These are phyloP conservation scores for Yamadazyma diddensiae DNA, from an alignment of 1,139 yeast species.

Conservation along the genomic window DNA sequence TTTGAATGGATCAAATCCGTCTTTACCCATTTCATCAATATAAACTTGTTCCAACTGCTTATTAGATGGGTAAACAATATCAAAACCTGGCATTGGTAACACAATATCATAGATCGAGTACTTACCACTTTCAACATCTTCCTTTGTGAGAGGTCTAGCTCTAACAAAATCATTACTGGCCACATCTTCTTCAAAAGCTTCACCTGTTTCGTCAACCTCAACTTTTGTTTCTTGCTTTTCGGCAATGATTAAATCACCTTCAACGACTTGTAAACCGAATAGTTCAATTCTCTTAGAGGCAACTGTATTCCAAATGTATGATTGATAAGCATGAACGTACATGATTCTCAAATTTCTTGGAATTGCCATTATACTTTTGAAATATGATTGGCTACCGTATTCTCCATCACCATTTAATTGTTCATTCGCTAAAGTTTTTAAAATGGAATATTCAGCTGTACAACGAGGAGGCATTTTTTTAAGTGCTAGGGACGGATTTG, in stretches of 20 bases:
- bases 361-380: slow-evolving; percentile 82
- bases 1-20: slow-evolving; percentile 76
- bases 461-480: slow-evolving; percentile 82
- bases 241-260: slow-evolving; percentile 77
- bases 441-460: slow-evolving; percentile 76
- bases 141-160: slow-evolving; percentile 70
- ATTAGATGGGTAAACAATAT: slow-evolving; percentile 76
- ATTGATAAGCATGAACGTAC: slow-evolving; percentile 97
- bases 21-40: slow-evolving; percentile 70
- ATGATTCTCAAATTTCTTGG: slow-evolving; percentile 90
- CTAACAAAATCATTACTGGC: slow-evolving; percentile 51
- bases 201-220: slow-evolving; percentile 41
- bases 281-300: slow-evolving; percentile 74
- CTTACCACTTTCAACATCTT: slow-evolving; percentile 59
- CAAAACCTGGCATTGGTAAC: slow-evolving; percentile 93
- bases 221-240: slow-evolving; percentile 16
- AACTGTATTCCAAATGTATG: slow-evolving; percentile 89
- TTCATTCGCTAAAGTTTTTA: slow-evolving; percentile 52
- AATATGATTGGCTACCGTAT: slow-evolving; percentile 52
- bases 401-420: slow-evolving; percentile 45
- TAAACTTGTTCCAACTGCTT: slow-evolving; percentile 60
- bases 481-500: slow-evolving; percentile 62
- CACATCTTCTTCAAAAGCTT: slow-evolving; percentile 62
- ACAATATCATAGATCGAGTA: slow-evolving; percentile 81
- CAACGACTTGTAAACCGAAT: slow-evolving; percentile 67